Base-by-base conservation (phyloP, 192 early-diverging fungal species). In the Rhizophlyctis rosea region DNA sequence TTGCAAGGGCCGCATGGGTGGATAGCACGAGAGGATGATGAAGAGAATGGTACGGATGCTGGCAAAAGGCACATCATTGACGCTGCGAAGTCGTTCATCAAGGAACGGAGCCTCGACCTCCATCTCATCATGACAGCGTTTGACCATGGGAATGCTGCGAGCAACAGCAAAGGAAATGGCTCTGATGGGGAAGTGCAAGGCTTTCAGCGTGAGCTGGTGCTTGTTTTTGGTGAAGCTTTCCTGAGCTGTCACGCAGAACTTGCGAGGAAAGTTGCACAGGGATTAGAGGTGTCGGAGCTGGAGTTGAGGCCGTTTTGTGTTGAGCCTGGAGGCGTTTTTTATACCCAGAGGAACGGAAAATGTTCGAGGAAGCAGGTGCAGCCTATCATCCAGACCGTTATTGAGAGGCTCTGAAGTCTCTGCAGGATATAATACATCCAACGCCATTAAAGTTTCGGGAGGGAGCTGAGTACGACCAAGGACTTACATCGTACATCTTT, bases 321-420 rank as follows among this genome's bases (percentile, higher is more conserved):
- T n/a, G 62, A 74, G 54, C 25, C 31, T 29, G 35, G 32, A 5
- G 28, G 66, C 1, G 29, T 34, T 30, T 61, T 71, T 11, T 90
- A 84, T 60, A 27, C 59, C 1, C 84, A 87, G 50, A 50, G 64
- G 33, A 84, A 88, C 57, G 65, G 65, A 21, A 74, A 75, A 24
- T 71, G 71, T 56, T 80, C 81, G 7, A 65, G 88, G 13, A 90
- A 90, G 69, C 81, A 88, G 54, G 57, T 84, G 55, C 81, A 79
- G 69, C 85, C 85, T 5, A 60, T 73, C 35, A 34, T 82, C 13
- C 64, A 81, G 50, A 64, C 87, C 84, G 71, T 95, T 80, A 60
- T 93, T 83, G 28, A 90, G 39, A n/a, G n/a, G n/a, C n/a, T n/a
- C n/a, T n/a, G n/a, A n/a, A n/a, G n/a, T n/a, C n/a, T n/a, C n/a